These are phyloP conservation scores for Monascus purpureus DNA, from an alignment of 495 filamentous ascomycete species.

Conservation along the genomic window DNA sequence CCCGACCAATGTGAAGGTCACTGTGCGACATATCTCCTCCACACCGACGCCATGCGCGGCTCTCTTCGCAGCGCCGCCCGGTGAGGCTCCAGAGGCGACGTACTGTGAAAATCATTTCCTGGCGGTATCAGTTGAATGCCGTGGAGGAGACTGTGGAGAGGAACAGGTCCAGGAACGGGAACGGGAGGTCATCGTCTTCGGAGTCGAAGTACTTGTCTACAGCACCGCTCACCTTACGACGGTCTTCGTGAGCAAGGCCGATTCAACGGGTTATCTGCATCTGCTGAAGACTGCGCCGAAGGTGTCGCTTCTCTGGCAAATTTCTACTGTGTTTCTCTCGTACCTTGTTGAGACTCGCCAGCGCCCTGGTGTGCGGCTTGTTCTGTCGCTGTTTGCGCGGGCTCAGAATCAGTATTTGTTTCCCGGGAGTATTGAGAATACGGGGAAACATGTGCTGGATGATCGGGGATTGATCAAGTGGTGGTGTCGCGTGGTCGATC, in stretches of 20 bases:
- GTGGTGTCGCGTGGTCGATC: conserved; percentile 85
- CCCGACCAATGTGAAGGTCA: conserved; percentile 54
- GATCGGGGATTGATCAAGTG: conserved; percentile 81
- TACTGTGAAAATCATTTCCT: conserved; percentile 86
- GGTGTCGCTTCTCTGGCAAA: conserved; percentile 56
- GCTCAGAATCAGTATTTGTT: conserved; percentile 93
- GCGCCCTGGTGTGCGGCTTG: conserved; percentile 52
- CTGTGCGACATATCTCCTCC: conserved; percentile 77
- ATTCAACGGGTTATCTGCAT: conserved; percentile 81
- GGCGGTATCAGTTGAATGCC: conserved; percentile 44
- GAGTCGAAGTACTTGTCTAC: conserved; percentile 51
- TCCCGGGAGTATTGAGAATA: conserved; percentile 75
- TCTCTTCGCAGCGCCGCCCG: conserved; percentile 68
- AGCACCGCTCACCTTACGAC: conserved; percentile 66
- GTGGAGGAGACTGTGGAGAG: not conserved
- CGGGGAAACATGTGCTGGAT: conserved; percentile 81
- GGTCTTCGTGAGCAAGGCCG: conserved; percentile 92
- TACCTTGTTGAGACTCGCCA: conserved; percentile 55
- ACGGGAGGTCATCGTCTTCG: conserved; percentile 45
- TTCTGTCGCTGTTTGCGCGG: conserved; percentile 85
- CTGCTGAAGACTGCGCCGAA: conserved; percentile 45
- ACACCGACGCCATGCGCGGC: conserved; percentile 57
- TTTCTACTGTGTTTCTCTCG: conserved; percentile 61
- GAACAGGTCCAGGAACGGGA: conserved; percentile 5
- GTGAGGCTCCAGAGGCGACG: conserved; percentile 52